Evolutionary conservation across 2,329 filamentous ascomycete genomes (phyloP).

Genomic region (Boeremia exigua): DNA sequence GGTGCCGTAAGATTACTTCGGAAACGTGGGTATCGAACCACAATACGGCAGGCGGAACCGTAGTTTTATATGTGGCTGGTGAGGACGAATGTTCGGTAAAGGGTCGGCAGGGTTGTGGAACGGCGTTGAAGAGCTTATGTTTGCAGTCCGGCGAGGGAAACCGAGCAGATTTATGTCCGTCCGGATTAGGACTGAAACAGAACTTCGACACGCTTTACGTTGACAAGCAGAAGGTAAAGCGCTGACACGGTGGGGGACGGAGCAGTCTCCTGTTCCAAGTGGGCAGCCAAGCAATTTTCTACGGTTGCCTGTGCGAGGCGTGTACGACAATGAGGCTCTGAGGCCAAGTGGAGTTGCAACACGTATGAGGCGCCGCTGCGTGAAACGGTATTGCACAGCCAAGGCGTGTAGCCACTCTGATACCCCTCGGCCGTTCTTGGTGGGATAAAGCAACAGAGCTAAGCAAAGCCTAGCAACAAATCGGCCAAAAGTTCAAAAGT

Average conservation of each 20-base stretch:
- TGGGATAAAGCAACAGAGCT: conserved; percentile 14
- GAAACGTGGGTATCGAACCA: conserved; percentile 6
- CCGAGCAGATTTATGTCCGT: conserved; percentile 14
- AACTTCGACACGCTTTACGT: conserved; percentile 15
- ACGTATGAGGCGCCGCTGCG: conserved; percentile 28
- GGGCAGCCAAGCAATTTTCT: conserved; percentile 18
- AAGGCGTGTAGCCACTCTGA: conserved; percentile 19
- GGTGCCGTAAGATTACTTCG: conserved; percentile 13
- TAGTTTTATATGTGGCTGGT: conserved; percentile 11
- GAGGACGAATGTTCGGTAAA: conserved; percentile 12
- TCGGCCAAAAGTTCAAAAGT: conserved; percentile 9
- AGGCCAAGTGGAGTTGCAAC: conserved; percentile 24
- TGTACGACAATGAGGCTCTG: conserved; percentile 18
- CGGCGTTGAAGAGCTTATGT: conserved; percentile 15
- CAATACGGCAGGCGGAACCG: conserved; percentile 4
- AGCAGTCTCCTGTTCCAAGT: conserved; percentile 20
- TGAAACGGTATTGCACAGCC: conserved; percentile 31
- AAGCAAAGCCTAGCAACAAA: conserved; percentile 16
- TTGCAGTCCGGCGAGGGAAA: conserved; percentile 16
- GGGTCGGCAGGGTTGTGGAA: conserved; percentile 19
- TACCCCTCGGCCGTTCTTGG: conserved; percentile 16
- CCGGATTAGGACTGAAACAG: conserved; percentile 20
- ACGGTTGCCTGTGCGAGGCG: conserved; percentile 14
- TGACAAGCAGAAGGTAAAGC: conserved; percentile 17
- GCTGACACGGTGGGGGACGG: conserved; percentile 11